These are phyloP conservation scores for Sungouiella blattae DNA, from an alignment of 805 yeast genomes.

Conservation along the genomic window DNA sequence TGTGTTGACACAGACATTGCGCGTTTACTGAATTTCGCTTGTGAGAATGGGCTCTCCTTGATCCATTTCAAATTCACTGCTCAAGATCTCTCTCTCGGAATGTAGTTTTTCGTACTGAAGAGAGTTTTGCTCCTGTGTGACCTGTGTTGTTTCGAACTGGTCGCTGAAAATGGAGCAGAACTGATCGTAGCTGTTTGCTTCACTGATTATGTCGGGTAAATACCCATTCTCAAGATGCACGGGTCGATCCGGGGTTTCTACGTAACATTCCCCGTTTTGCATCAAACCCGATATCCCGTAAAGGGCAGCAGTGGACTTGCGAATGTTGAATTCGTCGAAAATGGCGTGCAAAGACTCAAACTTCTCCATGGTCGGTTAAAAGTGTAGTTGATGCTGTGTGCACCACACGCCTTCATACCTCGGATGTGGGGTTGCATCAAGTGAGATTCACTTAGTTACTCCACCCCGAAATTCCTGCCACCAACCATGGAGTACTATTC, in stretches of 20 bases:
- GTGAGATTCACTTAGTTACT: background rate
- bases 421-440: conserved; percentile 7
- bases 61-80: conserved; percentile 15
- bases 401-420: conserved; percentile 2
- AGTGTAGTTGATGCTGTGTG: conserved; percentile 1
- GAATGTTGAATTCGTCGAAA: conserved; percentile 15
- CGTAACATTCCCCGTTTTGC: background rate
- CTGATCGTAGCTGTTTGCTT: conserved; percentile 6
- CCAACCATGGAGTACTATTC: conserved; percentile 82
- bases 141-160: background rate
- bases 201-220: conserved; percentile 8
- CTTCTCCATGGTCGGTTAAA: conserved; percentile 15
- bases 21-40: conserved; percentile 2
- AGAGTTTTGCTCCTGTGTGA: background rate
- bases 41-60: conserved; percentile 8
- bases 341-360: conserved; percentile 19
- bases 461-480: too few relatives aligned
- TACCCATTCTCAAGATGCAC: background rate
- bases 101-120: conserved; percentile 5
- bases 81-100: conserved; percentile 14
- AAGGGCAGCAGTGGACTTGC: conserved; percentile 10
- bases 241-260: background rate
- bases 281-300: conserved; percentile 13
- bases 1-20: background rate
- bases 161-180: conserved; percentile 15